phyloP scores from a whole-genome alignment of 768 basidiomycete species.

The Leccinellum luteum region DNA sequence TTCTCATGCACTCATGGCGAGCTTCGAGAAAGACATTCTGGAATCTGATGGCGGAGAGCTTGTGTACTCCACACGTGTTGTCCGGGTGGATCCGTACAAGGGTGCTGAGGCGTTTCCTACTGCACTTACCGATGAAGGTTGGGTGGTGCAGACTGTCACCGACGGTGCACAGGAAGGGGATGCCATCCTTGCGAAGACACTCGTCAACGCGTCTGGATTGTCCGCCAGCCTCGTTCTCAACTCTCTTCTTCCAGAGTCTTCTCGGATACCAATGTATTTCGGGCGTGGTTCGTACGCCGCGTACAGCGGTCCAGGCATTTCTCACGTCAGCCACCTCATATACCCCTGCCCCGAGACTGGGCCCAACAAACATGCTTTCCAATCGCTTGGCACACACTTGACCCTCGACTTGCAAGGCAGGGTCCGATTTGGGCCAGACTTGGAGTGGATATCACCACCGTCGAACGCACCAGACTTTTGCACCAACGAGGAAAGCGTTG shows the following conservation, averaged over 20 bases:
- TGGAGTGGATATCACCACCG: conserved; percentile 78
- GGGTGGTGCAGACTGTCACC: conserved; percentile 84
- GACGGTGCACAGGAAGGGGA: conserved; percentile 49
- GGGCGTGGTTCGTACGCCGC: conserved; percentile 85
- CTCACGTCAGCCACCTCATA: conserved; percentile 69
- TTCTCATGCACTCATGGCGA: conserved; percentile 80
- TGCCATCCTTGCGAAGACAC: conserved; percentile 65
- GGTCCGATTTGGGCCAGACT: conserved; percentile 89
- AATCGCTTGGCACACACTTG: conserved; percentile 89
- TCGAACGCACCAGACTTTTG: conserved; percentile 26
- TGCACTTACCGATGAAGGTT: conserved; percentile 57
- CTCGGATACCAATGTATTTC: conserved; percentile 72
- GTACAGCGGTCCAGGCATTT: conserved; percentile 78
- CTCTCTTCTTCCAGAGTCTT: conserved; percentile 53
- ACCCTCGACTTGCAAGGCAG: conserved; percentile 84
- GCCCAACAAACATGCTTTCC: conserved; percentile 60
- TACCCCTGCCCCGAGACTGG: conserved; percentile 85
- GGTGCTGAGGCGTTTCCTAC: conserved; percentile 19
- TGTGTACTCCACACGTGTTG: conserved; percentile 76
- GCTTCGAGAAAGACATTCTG: conserved; percentile 76
- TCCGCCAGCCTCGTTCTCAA: conserved; percentile 71
- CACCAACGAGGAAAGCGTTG: conserved; percentile 44
- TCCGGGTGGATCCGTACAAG: conserved; percentile 72
- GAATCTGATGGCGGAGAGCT: conserved; percentile 69
- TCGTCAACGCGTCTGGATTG: conserved; percentile 84